Percentiles rank a stretch among this genome's conserved stretches.
phyloP scores from a whole-genome alignment of 1,284 basidiomycete species.

The Pyrrhoderma lamaoense region DNA sequence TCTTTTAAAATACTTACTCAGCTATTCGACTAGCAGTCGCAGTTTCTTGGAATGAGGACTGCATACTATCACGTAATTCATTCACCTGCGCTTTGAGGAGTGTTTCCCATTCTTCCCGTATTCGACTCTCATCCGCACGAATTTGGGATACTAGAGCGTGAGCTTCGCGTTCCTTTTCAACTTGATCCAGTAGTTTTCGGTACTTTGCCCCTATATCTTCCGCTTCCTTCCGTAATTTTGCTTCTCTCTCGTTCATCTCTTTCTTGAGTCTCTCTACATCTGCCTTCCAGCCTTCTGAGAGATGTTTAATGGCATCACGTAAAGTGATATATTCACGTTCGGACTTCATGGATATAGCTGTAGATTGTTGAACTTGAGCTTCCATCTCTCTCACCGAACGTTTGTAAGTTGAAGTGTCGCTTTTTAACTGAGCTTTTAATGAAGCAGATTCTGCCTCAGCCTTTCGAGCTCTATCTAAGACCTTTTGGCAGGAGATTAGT shows the following conservation, averaged over 20 bases:
- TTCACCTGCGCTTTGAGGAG: conserved; percentile 24
- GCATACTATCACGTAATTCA: conserved; percentile 45
- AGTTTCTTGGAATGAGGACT: conserved; percentile 46
- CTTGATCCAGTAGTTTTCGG: conserved; percentile 48
- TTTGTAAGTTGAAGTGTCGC: conserved; percentile 62
- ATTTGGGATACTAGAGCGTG: conserved; percentile 33
- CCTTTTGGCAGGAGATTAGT: conserved; percentile 33
- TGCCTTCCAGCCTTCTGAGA: conserved; percentile 60
- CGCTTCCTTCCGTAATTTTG: conserved; percentile 54
- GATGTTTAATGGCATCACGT: conserved; percentile 62
- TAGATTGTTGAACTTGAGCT: conserved; percentile 57
- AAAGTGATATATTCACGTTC: conserved; percentile 74
- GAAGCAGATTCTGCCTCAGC: conserved; percentile 65
- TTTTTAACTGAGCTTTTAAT: conserved; percentile 63
- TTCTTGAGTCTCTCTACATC: conserved; percentile 59
- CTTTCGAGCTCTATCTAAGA: conserved; percentile 73
- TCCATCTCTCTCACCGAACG: conserved; percentile 75
- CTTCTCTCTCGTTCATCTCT: conserved; percentile 66
- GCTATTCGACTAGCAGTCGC: conserved; percentile 53
- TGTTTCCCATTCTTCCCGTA: conserved; percentile 40
- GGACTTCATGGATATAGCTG: conserved; percentile 66
- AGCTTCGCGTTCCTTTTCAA: conserved; percentile 41
- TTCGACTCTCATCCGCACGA: conserved; percentile 31
- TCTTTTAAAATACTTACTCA: conserved; percentile 45
- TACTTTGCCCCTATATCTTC: conserved; percentile 63